Conservation (phyloP, 2,329 filamentous ascomycete species). For the Pseudocercospora fijiensis region DNA sequence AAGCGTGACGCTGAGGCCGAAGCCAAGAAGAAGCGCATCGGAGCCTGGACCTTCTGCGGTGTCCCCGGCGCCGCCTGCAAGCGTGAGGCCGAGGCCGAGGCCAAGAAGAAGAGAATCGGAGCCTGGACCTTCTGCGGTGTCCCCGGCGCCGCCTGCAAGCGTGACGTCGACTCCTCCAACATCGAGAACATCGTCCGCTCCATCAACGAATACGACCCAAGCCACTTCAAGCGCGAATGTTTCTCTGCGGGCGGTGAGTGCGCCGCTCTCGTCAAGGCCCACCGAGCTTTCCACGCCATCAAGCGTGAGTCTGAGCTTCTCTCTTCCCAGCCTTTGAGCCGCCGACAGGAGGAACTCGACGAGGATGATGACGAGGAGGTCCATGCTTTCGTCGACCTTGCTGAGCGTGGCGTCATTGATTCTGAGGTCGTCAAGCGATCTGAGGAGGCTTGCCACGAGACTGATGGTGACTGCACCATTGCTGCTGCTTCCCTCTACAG, state of each 20-base stretch:
- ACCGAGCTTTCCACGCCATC: constrained; percentile 26
- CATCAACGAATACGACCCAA: constrained; percentile 26
- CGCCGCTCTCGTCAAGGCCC: constrained; percentile 31
- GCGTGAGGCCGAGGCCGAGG: constrained; percentile 26
- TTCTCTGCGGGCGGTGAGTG: constrained; percentile 30
- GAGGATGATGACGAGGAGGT: constrained; percentile 14
- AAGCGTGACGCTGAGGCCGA: constrained; percentile 26
- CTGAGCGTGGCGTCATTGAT: background rate
- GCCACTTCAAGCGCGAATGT: constrained; percentile 20
- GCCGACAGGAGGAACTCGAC: constrained; percentile 11
- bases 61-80: constrained; percentile 45
- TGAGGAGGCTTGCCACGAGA: constrained; percentile 19
- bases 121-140: constrained; percentile 40
- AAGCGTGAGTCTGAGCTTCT: constrained; percentile 32
- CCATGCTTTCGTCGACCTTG: constrained; percentile 10
- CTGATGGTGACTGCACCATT: constrained; percentile 23
- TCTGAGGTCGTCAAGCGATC: constrained; percentile 13
- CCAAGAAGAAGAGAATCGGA: constrained; percentile 36
- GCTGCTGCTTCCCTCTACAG: constrained; percentile 20
- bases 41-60: constrained; percentile 36
- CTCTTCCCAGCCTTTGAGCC: constrained; percentile 20
- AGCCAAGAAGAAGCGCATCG: constrained; percentile 22
- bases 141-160: constrained; percentile 46
- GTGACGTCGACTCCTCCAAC: constrained; percentile 42
- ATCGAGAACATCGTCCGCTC: constrained; percentile 26